phyloP scores from a whole-genome alignment of 305 asterid genomes.

The Fraxinus albicans region DNA sequence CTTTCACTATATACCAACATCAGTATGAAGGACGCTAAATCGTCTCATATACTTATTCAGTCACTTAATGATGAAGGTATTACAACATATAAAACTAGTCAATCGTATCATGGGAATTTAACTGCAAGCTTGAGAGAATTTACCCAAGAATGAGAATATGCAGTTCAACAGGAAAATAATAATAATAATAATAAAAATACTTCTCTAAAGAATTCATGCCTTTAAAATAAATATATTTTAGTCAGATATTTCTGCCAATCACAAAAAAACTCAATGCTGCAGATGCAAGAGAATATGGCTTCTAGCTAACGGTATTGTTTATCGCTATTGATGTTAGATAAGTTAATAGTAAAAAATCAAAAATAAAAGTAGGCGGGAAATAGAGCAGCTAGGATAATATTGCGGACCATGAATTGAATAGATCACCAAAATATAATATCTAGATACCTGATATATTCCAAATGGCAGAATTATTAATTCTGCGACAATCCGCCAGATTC shows the following conservation, averaged over 20 bases:
- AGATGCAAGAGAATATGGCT: slow-evolving; percentile 15
- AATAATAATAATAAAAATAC: neutral
- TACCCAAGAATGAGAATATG: neutral
- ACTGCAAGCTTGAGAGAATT: slow-evolving; percentile 4
- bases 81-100: neutral
- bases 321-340: neutral
- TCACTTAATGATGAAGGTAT: slow-evolving; percentile 4
- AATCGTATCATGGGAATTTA: neutral
- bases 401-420: slow-evolving; percentile 11
- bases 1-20: slow-evolving; percentile 8
- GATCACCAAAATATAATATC: slow-evolving; percentile 5
- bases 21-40: neutral
- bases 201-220: slow-evolving; percentile 9
- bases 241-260: neutral
- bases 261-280: neutral
- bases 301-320: neutral
- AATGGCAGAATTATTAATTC: slow-evolving; percentile 70
- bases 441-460: slow-evolving; percentile 75
- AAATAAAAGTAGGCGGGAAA: slow-evolving; percentile 13
- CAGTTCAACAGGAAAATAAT: neutral
- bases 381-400: neutral
- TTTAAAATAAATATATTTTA: neutral
- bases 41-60: neutral
- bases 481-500: slow-evolving; percentile 73
- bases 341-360: slow-evolving; percentile 8